Base-by-base conservation (phyloP, 345 rosid genomes). In the Orychophragmus violaceus region DNA sequence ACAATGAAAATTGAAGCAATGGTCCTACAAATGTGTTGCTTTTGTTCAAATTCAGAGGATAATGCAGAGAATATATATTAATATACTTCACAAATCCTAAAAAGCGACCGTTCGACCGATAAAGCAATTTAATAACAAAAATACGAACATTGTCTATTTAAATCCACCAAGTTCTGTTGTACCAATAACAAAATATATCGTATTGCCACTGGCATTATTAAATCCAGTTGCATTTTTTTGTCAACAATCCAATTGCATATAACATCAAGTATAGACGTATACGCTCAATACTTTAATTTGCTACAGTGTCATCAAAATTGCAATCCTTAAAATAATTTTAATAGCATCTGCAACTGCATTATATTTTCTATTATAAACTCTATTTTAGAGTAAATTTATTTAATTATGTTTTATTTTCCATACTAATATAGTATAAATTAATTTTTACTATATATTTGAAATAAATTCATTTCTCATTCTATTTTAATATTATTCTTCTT, bases 21-120 rank as follows among this genome's bases (percentile, higher is more conserved):
- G 7, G n/a, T 37, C 49, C 61, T 37, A 69, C 17, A 50, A 60
- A 24, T 39, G 35, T 25, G 60, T 51, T 69, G 68, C 68, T 37
- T 69, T 39, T 30, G 45, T 69, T 69, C 61, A 69, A 60, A 69
- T 69, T 50, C 22, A 68, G 17, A 35, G n/a, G 28, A 59, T 8
- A 24, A 24, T 33, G 11, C 16, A 8, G 21, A 22, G 2, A 14
- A 27, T 18, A 68, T 46, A 46, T 66, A 21, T 10, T 30, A 28
- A 49, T 37, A 22, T 19, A n/a, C 30, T 3, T 3, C 4, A 50
- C 5, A 59, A n/a, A 37, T 21, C 3, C 32, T 9, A 59, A 59
- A 69, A 27, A 22, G 21, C 68, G 68, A 70, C 74, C 68, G 62
- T 52, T 70, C 55, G 54, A 50, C 52, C 19, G 25, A 70, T 29